Evolutionary conservation across 345 rosid species (phyloP).

Genomic region (Citrus medica): DNA sequence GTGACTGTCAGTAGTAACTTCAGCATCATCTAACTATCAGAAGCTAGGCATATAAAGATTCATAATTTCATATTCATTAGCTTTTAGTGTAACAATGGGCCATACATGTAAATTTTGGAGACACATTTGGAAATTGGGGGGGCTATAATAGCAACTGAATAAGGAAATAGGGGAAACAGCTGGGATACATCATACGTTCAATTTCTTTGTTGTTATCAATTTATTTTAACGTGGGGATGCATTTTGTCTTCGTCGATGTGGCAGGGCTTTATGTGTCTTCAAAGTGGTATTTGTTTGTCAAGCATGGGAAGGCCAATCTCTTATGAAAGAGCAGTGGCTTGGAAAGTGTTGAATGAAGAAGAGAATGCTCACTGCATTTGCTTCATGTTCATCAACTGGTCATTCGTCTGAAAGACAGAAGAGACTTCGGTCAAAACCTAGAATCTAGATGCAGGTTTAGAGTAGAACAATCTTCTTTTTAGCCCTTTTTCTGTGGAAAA

Average conservation of each 20-base stretch:
- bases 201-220: no score
- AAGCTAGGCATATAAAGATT: background rate
- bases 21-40: background rate
- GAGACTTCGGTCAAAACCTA: background rate
- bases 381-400: constrained; percentile 96
- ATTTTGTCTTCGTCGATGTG: no score
- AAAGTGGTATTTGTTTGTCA: constrained; percentile 85
- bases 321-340: constrained; percentile 83
- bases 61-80: background rate
- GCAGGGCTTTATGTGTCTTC: constrained; percentile 85
- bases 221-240: background rate
- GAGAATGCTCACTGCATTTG: constrained; percentile 86
- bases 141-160: background rate
- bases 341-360: constrained; percentile 92
- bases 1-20: background rate
- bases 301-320: constrained; percentile 96
- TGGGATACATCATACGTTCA: background rate
- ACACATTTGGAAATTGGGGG: background rate
- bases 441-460: constrained; percentile 12
- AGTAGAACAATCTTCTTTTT: constrained; percentile 9
- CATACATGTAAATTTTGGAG: background rate
- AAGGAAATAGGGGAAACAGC: background rate
- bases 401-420: constrained; percentile 52
- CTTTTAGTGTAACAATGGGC: background rate
- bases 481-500: constrained; percentile 15